A percentile compares a stretch with the other conserved stretches of the same genome.
Conservation (phyloP, 2,329 filamentous ascomycete genomes). For the Paraconiothyrium sp. region DNA sequence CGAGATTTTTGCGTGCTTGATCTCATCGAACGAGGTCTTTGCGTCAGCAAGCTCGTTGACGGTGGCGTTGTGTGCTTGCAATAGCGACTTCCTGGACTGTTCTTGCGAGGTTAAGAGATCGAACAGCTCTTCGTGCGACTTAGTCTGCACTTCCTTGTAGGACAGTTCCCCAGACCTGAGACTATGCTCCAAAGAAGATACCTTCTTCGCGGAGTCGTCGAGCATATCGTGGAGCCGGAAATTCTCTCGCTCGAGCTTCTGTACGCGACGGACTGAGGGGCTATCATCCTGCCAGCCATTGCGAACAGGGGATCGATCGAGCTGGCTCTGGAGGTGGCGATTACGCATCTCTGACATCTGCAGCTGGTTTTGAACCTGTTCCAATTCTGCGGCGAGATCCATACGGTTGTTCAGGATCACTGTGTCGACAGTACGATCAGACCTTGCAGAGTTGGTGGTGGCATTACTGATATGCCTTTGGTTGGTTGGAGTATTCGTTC, state of each 20-base stretch:
- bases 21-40: conserved; percentile 85
- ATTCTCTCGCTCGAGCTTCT: conserved; percentile 93
- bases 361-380: conserved; percentile 91
- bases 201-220: conserved; percentile 91
- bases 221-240: conserved; percentile 91
- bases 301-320: conserved; percentile 74
- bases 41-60: conserved; percentile 86
- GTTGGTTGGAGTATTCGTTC: conserved; percentile 76
- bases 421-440: conserved; percentile 85
- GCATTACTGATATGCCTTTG: conserved; percentile 74
- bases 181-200: conserved; percentile 86
- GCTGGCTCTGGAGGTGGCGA: conserved; percentile 86
- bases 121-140: conserved; percentile 92
- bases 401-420: conserved; percentile 86
- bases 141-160: conserved; percentile 88
- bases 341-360: conserved; percentile 97
- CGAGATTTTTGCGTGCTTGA: conserved; percentile 81
- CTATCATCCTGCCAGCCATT: conserved; percentile 76
- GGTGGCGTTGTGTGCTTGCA: conserved; percentile 86
- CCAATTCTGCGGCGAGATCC: conserved; percentile 89
- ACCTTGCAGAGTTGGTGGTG: conserved; percentile 79
- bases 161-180: conserved; percentile 88
- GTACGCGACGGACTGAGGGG: conserved; percentile 80
- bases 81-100: conserved; percentile 80
- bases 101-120: conserved; percentile 94